phyloP scores from a whole-genome alignment of 1,284 basidiomycete genomes.

The Schizopora paradoxa region DNA sequence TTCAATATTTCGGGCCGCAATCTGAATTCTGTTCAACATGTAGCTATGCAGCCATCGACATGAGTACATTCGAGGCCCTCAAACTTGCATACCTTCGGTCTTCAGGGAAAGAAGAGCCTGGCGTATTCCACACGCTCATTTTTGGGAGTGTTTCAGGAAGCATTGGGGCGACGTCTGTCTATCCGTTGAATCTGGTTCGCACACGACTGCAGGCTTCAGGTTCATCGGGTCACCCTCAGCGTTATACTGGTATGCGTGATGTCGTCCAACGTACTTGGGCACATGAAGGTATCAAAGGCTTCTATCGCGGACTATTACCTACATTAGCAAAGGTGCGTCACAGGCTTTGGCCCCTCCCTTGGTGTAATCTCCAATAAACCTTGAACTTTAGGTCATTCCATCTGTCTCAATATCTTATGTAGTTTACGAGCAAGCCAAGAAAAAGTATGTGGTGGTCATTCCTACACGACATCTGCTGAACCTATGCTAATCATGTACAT shows the following conservation, averaged over 20 bases:
- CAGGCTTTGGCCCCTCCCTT: neutral
- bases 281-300: slow-evolving; percentile 88
- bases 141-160: slow-evolving; percentile 89
- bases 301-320: slow-evolving; percentile 91
- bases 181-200: slow-evolving; percentile 89
- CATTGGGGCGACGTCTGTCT: slow-evolving; percentile 89
- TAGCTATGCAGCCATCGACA: slow-evolving; percentile 86
- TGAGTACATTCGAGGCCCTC: slow-evolving; percentile 91
- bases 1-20: neutral
- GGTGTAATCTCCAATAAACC: slow-evolving; percentile 17
- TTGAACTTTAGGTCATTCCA: slow-evolving; percentile 67
- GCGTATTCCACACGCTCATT: slow-evolving; percentile 74
- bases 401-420: slow-evolving; percentile 94
- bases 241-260: slow-evolving; percentile 85
- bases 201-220: slow-evolving; percentile 96
- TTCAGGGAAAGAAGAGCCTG: slow-evolving; percentile 78
- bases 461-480: no score
- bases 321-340: slow-evolving; percentile 78
- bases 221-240: slow-evolving; percentile 85
- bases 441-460: slow-evolving; percentile 50
- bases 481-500: no score
- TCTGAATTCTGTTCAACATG: slow-evolving; percentile 12
- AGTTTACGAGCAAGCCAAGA: slow-evolving; percentile 80
- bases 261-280: slow-evolving; percentile 79
- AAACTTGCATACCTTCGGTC: slow-evolving; percentile 81